Evolutionary conservation across 2,329 filamentous ascomycete species (phyloP).

Genomic region (Nemania serpens): DNA sequence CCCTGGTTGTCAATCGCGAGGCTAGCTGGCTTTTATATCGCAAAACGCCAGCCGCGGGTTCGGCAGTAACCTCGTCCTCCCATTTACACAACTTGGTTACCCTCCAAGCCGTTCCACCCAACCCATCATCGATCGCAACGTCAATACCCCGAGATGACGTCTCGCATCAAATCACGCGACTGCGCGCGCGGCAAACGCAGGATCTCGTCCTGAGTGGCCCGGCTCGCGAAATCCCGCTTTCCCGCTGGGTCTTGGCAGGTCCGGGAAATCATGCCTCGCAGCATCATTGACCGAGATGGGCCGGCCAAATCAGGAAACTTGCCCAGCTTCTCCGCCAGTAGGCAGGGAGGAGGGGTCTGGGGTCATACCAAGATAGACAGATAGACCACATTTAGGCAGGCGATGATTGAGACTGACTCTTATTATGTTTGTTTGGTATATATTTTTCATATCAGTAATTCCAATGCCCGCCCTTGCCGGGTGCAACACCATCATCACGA

Average conservation of each 20-base stretch:
- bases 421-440: not conserved
- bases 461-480: not conserved
- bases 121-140: not conserved
- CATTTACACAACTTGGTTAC: too few relatives aligned
- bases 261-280: conserved; percentile 5
- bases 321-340: conserved; percentile 3
- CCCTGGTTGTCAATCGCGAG: not conserved
- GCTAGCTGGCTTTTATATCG: too few relatives aligned
- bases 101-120: not conserved
- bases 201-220: conserved; percentile 2
- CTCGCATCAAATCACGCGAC: not conserved
- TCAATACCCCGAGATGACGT: conserved; percentile 12
- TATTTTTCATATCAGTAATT: not conserved
- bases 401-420: not conserved
- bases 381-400: not conserved
- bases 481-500: not conserved
- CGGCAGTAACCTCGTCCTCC: too few relatives aligned
- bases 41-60: too few relatives aligned
- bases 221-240: not conserved
- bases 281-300: conserved; percentile 18
- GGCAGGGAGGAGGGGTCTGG: not conserved
- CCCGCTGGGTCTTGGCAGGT: conserved; percentile 1
- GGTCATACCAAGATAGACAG: not conserved
- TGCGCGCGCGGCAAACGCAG: not conserved
- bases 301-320: conserved; percentile 9